Percentiles rank a stretch among this genome's conserved stretches.
Conservation (phyloP, 176 grass and related monocot species). For the Poa annua region DNA sequence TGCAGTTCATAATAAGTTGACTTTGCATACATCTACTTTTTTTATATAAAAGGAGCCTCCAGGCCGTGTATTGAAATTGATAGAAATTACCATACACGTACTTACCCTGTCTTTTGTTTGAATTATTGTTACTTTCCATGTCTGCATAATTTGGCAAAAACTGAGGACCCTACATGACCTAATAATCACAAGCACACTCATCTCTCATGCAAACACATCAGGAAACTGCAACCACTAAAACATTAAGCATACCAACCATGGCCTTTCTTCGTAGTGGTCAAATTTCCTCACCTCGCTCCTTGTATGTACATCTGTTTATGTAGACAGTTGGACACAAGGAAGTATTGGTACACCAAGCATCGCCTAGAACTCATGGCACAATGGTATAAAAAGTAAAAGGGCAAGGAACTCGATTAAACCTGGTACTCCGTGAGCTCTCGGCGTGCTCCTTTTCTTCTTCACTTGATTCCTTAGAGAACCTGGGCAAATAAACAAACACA, state of each 20-base stretch:
- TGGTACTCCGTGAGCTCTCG: conserved; percentile 85
- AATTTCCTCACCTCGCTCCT: not conserved
- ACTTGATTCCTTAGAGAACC: conserved; percentile 87
- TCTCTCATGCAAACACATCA: not conserved
- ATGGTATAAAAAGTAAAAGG: not conserved
- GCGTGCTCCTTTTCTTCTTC: conserved; percentile 71
- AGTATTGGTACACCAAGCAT: not conserved
- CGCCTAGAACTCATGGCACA: not conserved
- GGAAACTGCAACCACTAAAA: not conserved
- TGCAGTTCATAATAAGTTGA: no score
- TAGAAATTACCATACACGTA: no score
- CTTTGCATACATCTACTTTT: no score
- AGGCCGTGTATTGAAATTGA: no score
- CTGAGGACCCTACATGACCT: no score
- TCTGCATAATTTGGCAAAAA: no score
- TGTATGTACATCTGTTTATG: not conserved
- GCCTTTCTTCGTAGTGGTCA: not conserved
- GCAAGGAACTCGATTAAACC: conserved; percentile 20
- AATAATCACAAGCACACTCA: no score
- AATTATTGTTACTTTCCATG: no score
- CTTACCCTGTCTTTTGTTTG: no score
- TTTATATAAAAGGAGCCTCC: no score
- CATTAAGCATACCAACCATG: not conserved
- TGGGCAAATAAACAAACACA: conserved; percentile 8
- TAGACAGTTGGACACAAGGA: not conserved